A percentile compares a stretch with the other conserved stretches of the same genome.
phyloP scores from a whole-genome alignment of 305 asterid genomes.

The Solanum hybrid region DNA sequence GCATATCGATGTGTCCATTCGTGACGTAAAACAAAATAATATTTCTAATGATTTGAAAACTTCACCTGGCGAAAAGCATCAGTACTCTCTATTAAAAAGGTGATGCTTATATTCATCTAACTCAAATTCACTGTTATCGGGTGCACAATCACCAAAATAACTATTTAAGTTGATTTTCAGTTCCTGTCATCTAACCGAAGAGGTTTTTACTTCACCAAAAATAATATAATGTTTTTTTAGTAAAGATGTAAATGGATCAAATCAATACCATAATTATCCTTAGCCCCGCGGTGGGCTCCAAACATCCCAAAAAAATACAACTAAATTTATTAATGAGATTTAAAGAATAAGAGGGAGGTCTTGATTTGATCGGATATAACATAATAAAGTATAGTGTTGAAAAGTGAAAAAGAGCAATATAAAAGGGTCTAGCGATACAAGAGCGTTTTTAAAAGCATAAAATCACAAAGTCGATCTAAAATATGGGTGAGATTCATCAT shows the following conservation, averaged over 20 bases:
- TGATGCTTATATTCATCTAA: background rate
- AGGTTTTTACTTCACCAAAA: background rate
- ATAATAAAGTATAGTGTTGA: background rate
- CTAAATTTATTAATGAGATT: background rate
- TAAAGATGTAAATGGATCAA: background rate
- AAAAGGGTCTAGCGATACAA: background rate
- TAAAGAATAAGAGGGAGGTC: background rate
- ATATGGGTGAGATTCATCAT: background rate
- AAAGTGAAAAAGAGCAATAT: background rate
- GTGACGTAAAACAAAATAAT: too few relatives aligned
- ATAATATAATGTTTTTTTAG: too few relatives aligned
- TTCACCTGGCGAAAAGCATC: background rate
- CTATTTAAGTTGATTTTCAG: background rate
- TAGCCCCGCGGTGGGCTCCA: background rate
- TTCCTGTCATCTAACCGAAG: background rate
- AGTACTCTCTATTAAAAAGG: background rate
- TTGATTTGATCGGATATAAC: background rate
- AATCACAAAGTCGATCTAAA: background rate
- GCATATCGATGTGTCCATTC: background rate
- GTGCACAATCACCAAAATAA: background rate
- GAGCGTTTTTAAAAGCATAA: background rate
- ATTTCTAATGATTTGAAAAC: background rate
- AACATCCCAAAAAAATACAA: background rate
- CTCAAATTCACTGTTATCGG: background rate
- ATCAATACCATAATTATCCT: background rate